These are phyloP conservation scores for Physcomitrium patens DNA, from an alignment of 225 moss, liverwort and hornwort genomes.

Conservation along the genomic window DNA sequence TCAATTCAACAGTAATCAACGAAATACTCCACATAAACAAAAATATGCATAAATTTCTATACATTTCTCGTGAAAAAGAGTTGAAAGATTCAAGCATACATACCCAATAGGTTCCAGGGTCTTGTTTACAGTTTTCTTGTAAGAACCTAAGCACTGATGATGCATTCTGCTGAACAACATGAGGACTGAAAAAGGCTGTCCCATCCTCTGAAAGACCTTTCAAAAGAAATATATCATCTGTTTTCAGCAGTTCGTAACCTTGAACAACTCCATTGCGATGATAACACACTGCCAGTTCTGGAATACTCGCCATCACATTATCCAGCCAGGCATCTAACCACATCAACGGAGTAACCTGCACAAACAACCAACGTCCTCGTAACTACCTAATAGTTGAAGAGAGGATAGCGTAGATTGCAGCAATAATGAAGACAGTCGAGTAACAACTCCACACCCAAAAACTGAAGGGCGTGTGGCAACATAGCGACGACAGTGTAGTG, in stretches of 20 bases:
- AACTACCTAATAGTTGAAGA: not conserved
- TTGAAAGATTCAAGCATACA: slow-evolving; percentile 12
- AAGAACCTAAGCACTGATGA: slow-evolving; percentile 90
- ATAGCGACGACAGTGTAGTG: not conserved
- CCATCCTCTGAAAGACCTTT: slow-evolving; percentile 95
- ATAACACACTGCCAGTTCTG: slow-evolving; percentile 94
- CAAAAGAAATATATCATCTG: slow-evolving; percentile 93
- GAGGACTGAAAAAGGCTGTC: slow-evolving; percentile 89
- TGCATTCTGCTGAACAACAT: slow-evolving; percentile 95
- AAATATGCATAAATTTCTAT: not conserved
- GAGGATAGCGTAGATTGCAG: not conserved
- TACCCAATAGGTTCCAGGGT: slow-evolving; percentile 99
- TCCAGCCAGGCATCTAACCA: slow-evolving; percentile 99
- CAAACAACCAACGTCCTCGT: not conserved
- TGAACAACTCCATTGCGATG: slow-evolving; percentile 96
- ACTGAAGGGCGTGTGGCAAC: slow-evolving; percentile 1
- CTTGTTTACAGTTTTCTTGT: slow-evolving; percentile 96
- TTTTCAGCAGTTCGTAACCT: slow-evolving; percentile 96
- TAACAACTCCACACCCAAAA: not conserved
- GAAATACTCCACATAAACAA: not conserved
- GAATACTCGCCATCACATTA: slow-evolving; percentile 98
- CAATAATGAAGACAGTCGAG: slow-evolving; percentile 5
- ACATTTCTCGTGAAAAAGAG: slow-evolving; percentile 1
- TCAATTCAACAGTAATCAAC: not conserved
- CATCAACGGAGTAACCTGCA: slow-evolving; percentile 90